A percentile compares a stretch with the other conserved stretches of the same genome.
Conservation (phyloP, 306 rosid genomes). For the Amphicarpaea edgeworthii region DNA sequence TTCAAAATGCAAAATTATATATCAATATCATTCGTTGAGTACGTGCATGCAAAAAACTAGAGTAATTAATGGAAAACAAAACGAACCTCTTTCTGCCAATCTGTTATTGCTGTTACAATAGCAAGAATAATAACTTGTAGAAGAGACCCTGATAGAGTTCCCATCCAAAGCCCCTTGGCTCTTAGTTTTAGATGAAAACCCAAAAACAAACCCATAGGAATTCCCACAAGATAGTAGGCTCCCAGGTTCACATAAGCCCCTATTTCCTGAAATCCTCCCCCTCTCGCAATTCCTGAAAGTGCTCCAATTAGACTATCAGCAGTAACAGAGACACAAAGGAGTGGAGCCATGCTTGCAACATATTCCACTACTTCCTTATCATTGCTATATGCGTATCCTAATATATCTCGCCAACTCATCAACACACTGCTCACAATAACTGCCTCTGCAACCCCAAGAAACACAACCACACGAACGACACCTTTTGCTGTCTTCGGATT, state of each 20-base stretch:
- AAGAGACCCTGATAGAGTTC: constrained; percentile 52
- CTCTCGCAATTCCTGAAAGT: constrained; percentile 58
- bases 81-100: constrained; percentile 59
- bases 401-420: constrained; percentile 43
- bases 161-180: constrained; percentile 61
- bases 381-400: constrained; percentile 72
- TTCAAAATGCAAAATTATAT: too few relatives aligned
- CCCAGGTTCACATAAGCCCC: constrained; percentile 64
- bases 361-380: constrained; percentile 60
- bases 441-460: constrained; percentile 57
- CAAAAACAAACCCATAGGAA: constrained; percentile 46
- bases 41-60: too few relatives aligned
- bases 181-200: constrained; percentile 47
- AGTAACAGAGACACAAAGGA: constrained; percentile 56
- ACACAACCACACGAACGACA: constrained; percentile 54
- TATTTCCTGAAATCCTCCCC: constrained; percentile 56
- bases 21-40: too few relatives aligned
- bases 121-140: constrained; percentile 44
- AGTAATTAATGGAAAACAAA: too few relatives aligned
- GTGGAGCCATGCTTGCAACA: constrained; percentile 60
- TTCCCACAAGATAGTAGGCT: constrained; percentile 60
- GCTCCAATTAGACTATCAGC: constrained; percentile 58
- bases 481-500: constrained; percentile 59
- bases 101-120: constrained; percentile 47
- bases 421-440: constrained; percentile 49